These are phyloP conservation scores for Phytophthora boehmeriae DNA, from an alignment of 352 stramenopile species.

Conservation along the genomic window DNA sequence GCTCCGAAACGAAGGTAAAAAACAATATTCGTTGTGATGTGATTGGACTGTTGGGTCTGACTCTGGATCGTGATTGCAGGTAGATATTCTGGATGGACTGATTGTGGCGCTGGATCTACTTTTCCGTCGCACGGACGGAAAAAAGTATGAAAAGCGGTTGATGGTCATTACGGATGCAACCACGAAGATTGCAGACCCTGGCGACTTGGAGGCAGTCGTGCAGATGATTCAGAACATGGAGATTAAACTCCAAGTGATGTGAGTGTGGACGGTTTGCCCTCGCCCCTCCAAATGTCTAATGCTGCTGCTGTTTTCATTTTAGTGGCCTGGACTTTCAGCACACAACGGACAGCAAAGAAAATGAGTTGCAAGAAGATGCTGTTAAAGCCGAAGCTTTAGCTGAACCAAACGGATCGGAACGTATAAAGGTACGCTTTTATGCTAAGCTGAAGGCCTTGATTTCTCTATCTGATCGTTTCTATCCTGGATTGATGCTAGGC, in stretches of 20 bases:
- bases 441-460: background rate
- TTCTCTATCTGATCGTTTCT: background rate
- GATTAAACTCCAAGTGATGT: slow-evolving; percentile 86
- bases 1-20: slow-evolving; percentile 37
- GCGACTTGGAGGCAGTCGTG: slow-evolving; percentile 72
- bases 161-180: slow-evolving; percentile 81
- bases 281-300: slow-evolving; percentile 6
- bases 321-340: slow-evolving; percentile 72
- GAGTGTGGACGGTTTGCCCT: slow-evolving; percentile 12
- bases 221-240: slow-evolving; percentile 81
- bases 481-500: slow-evolving; percentile 15
- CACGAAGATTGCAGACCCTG: slow-evolving; percentile 59
- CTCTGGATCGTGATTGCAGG: slow-evolving; percentile 17
- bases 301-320: background rate
- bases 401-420: slow-evolving; percentile 3
- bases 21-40: no score
- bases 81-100: slow-evolving; percentile 79
- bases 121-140: slow-evolving; percentile 71
- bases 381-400: slow-evolving; percentile 35
- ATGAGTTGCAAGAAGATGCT: slow-evolving; percentile 31
- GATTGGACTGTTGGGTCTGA: background rate
- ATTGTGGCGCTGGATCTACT: slow-evolving; percentile 86
- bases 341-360: slow-evolving; percentile 41
- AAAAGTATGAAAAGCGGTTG: slow-evolving; percentile 81
- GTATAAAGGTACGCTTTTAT: slow-evolving; percentile 27